Percentiles rank a stretch among this genome's conserved stretches.
Evolutionary conservation across 441 rosid genomes (phyloP).

Genomic region (Pelargonium myrrhifolium): DNA sequence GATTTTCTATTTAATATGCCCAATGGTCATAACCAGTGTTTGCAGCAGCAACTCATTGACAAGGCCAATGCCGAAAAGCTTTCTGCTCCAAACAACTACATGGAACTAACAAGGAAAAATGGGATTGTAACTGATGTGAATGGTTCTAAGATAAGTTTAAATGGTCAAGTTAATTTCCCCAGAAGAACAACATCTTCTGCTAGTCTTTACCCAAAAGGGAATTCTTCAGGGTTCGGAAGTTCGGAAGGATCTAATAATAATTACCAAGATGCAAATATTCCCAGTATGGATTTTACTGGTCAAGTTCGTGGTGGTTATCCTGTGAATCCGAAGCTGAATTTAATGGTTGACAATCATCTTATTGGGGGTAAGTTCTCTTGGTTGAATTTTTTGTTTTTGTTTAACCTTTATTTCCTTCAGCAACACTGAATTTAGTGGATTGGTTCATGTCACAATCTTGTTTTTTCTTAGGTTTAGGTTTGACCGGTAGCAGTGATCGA

Average conservation of each 20-base stretch:
- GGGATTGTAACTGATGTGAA: slow-evolving; percentile 33
- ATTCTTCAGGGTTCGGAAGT: slow-evolving; percentile 43
- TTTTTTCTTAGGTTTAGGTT: slow-evolving; percentile 36
- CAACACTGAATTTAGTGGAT: slow-evolving; percentile 3
- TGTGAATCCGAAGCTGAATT: slow-evolving; percentile 39
- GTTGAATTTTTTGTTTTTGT: slow-evolving; percentile 12
- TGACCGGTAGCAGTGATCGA: slow-evolving; percentile 39
- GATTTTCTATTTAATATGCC: slow-evolving; percentile 43
- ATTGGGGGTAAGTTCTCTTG: slow-evolving; percentile 36
- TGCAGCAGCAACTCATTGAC: slow-evolving; percentile 45
- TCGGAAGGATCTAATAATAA: slow-evolving; percentile 38
- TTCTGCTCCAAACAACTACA: slow-evolving; percentile 35
- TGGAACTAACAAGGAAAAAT: slow-evolving; percentile 39
- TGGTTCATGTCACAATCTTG: slow-evolving; percentile 16
- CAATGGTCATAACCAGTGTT: slow-evolving; percentile 39
- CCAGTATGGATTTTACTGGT: slow-evolving; percentile 36
- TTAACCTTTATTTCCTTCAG: neutral
- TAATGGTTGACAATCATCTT: slow-evolving; percentile 34
- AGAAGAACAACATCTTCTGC: slow-evolving; percentile 62
- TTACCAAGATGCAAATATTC: slow-evolving; percentile 36
- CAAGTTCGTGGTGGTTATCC: slow-evolving; percentile 39
- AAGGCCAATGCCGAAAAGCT: slow-evolving; percentile 37
- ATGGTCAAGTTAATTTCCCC: slow-evolving; percentile 50
- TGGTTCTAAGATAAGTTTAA: slow-evolving; percentile 37
- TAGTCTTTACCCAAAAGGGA: slow-evolving; percentile 50